These are phyloP conservation scores for Chlamydomonas asymmetrica DNA, from an alignment of 139 green algal genomes.

Conservation along the genomic window DNA sequence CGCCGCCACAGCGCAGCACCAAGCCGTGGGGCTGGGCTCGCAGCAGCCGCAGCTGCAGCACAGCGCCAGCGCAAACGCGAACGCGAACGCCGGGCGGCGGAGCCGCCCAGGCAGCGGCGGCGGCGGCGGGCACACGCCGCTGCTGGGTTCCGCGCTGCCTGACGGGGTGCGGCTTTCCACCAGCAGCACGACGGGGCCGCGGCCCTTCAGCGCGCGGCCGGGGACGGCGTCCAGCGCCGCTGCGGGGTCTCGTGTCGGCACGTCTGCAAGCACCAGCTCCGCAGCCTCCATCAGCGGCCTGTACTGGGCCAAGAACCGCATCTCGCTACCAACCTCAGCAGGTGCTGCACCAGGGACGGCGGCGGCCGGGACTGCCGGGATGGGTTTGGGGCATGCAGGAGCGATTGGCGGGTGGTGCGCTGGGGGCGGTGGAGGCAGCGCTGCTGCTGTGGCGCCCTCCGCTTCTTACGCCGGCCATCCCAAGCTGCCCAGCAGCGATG, in stretches of 20 bases:
- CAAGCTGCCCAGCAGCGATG: too few species aligned
- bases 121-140: neutral
- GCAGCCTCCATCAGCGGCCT: slow-evolving; percentile 20
- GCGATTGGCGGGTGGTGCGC: too few species aligned
- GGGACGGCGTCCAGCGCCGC: slow-evolving; percentile 12
- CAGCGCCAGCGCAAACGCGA: neutral
- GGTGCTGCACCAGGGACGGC: too few species aligned
- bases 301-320: slow-evolving; percentile 54
- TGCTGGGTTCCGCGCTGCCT: neutral
- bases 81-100: neutral
- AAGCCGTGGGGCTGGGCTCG: slow-evolving; percentile 8
- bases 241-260: slow-evolving; percentile 9
- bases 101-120: neutral
- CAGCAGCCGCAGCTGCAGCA: slow-evolving; percentile 12
- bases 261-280: slow-evolving; percentile 5
- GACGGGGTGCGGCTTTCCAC: neutral
- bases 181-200: slow-evolving; percentile 3
- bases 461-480: too few species aligned
- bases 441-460: too few species aligned
- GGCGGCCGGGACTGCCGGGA: neutral
- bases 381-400: neutral
- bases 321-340: neutral
- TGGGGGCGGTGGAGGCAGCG: too few species aligned
- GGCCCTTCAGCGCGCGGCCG: slow-evolving; percentile 22
- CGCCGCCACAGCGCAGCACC: neutral